Conservation (phyloP, 1,284 basidiomycete species). For the Mrakiaceae sp. region DNA sequence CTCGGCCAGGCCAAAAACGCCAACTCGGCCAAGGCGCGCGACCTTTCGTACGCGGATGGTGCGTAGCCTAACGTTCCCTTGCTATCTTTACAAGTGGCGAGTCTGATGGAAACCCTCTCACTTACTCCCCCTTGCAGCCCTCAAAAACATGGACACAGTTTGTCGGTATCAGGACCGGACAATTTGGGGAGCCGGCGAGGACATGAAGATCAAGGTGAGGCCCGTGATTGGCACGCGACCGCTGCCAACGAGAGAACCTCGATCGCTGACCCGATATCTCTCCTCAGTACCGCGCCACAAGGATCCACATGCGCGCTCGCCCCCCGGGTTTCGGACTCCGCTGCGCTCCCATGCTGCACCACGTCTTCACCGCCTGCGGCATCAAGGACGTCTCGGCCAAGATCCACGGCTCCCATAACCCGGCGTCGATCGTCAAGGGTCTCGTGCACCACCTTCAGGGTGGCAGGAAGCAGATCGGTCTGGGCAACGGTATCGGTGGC, state of each 20-base stretch:
- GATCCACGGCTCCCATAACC: slow-evolving; percentile 84
- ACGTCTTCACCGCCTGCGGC: slow-evolving; percentile 77
- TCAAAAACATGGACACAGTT: slow-evolving; percentile 80
- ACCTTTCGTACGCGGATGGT: slow-evolving; percentile 20
- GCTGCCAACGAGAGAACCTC: no score
- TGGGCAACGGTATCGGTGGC: slow-evolving; percentile 28
- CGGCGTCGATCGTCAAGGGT: slow-evolving; percentile 47
- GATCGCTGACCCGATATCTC: background rate
- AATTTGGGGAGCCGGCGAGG: slow-evolving; percentile 58
- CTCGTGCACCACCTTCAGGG: slow-evolving; percentile 34
- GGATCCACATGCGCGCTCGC: slow-evolving; percentile 70
- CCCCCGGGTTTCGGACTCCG: slow-evolving; percentile 82
- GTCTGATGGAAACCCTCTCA: slow-evolving; percentile 16
- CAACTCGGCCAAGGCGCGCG: slow-evolving; percentile 44
- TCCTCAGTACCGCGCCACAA: slow-evolving; percentile 64
- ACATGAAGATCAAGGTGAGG: slow-evolving; percentile 63
- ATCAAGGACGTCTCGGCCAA: slow-evolving; percentile 90
- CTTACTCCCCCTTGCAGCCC: slow-evolving; percentile 28
- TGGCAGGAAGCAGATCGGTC: slow-evolving; percentile 31
- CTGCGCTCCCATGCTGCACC: slow-evolving; percentile 78
- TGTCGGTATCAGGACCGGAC: slow-evolving; percentile 81
- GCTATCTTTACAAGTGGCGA: background rate
- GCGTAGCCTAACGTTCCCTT: background rate
- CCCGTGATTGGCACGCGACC: no score
- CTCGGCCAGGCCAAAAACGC: slow-evolving; percentile 75